These are phyloP conservation scores for Exophiala spinifera DNA, from an alignment of 2,329 filamentous ascomycete genomes.

Conservation along the genomic window DNA sequence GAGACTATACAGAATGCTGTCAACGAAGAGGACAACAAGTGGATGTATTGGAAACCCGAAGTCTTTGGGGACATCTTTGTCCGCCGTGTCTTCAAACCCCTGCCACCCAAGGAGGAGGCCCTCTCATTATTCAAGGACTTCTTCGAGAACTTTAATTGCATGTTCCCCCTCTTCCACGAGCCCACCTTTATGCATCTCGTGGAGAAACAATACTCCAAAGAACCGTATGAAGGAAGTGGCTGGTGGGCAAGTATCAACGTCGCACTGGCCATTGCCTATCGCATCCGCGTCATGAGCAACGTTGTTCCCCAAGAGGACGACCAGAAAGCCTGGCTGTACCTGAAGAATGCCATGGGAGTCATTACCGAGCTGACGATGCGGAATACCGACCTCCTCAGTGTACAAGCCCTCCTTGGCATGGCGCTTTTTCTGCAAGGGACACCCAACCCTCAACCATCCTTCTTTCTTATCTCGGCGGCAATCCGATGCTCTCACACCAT, in stretches of 20 bases:
- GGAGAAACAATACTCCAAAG: constrained; percentile 85
- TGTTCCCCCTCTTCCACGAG: constrained; percentile 96
- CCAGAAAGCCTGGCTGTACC: constrained; percentile 87
- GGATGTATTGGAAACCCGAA: constrained; percentile 97
- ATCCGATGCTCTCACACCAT: constrained; percentile 91
- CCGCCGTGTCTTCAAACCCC: constrained; percentile 73
- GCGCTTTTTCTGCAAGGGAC: constrained; percentile 92
- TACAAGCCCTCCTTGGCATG: constrained; percentile 92
- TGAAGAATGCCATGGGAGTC: constrained; percentile 95
- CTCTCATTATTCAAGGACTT: constrained; percentile 86
- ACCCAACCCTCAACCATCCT: constrained; percentile 91
- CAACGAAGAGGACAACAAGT: constrained; percentile 79
- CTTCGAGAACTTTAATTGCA: constrained; percentile 98
- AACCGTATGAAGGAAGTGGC: constrained; percentile 90
- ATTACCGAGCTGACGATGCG: constrained; percentile 91
- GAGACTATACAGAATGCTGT: constrained; percentile 85
- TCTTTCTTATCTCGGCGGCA: constrained; percentile 84
- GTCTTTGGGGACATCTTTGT: constrained; percentile 91
- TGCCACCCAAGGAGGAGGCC: constrained; percentile 84
- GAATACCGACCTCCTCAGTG: constrained; percentile 90
- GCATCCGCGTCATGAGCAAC: constrained; percentile 92
- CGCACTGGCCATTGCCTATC: constrained; percentile 86
- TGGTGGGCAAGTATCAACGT: constrained; percentile 99
- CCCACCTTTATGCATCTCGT: constrained; percentile 98
- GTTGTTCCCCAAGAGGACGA: constrained; percentile 87